phyloP scores from a whole-genome alignment of 2,329 filamentous ascomycete species.

The Phoma herbarum region DNA sequence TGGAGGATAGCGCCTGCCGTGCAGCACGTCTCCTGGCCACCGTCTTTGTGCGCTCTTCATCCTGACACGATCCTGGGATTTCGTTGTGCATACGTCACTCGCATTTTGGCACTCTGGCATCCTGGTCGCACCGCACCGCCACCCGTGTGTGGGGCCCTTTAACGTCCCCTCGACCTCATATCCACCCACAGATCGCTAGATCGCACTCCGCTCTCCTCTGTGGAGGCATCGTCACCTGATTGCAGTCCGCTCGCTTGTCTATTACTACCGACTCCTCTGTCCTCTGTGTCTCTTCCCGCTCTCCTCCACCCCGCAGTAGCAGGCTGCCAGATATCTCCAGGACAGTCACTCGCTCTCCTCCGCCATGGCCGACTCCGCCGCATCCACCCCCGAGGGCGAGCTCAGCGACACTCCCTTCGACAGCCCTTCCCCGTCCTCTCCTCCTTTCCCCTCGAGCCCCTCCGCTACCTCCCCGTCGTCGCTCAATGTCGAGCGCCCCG shows the following conservation, averaged over 20 bases:
- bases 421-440: conserved; percentile 44
- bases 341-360: conserved; percentile 12
- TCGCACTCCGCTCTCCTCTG: conserved; percentile 24
- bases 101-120: conserved; percentile 25
- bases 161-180: conserved; percentile 30
- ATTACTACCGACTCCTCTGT: conserved; percentile 19
- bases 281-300: conserved; percentile 13
- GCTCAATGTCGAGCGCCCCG: conserved; percentile 55
- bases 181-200: conserved; percentile 25
- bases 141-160: conserved; percentile 28
- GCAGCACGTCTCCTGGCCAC: conserved; percentile 13
- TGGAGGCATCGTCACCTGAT: conserved; percentile 27
- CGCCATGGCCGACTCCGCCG: conserved; percentile 42
- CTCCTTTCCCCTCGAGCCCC: conserved; percentile 36
- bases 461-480: conserved; percentile 31
- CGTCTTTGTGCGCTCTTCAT: conserved; percentile 8
- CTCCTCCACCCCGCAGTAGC: conserved; percentile 31
- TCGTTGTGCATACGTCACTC: conserved; percentile 31
- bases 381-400: conserved; percentile 43
- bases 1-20: conserved; percentile 5
- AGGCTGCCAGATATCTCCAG: conserved; percentile 9
- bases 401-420: conserved; percentile 45
- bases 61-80: conserved; percentile 28
- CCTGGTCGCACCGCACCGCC: conserved; percentile 30
- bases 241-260: conserved; percentile 14